Evolutionary conservation across 805 yeast species (phyloP), one percentile per base, ranked within the genome.

Genomic region (Starmera amethionina): DNA sequence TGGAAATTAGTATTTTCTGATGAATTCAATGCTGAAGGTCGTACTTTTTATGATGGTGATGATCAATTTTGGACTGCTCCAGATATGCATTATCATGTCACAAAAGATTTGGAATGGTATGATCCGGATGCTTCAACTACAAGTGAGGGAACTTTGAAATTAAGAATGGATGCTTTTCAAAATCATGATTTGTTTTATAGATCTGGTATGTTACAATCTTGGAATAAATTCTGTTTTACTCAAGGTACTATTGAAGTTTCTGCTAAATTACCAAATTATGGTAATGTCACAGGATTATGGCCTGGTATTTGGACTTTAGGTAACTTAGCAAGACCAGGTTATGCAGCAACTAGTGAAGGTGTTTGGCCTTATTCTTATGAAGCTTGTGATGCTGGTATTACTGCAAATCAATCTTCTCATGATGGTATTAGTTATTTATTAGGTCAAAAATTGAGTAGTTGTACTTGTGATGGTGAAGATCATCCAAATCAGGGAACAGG

Each of bases 301-400:
- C 97, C 97, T 1, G 97, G 96, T 69, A 51, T 86, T 42, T 89
- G 97, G 97, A 73, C 96, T 5, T 69, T 89, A 77, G 97, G 97
- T 35, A 89, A 89, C 55, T 68, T 89, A 48, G 97, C 83, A 25
- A 76, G 97, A 51, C 94, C 97, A 0, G 97, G 97, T 10, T 89
- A 76, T 56, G 63, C 77, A 65, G 86, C 95, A 6, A 69, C 90
- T 4, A 77, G 96, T 3, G 95, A 89, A 22, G 97, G 97, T 44
- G 81, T 84, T 25, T 89, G 97, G 97, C 97, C 97, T 4, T 89
- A 88, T 54, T 69, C 90, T 2, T 89, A 89, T 58, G 81, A 82
- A 30, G 59, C 76, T 4, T 89, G 97, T 63, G 96, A 89, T 65
- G 88, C 89, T 3, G 97, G 97, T 49, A 88, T 88, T 48, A 88